Evolutionary conservation across 345 rosid species (phyloP), one percentile per base, ranked within the genome.

Genomic region (Microthlaspi erraticum): DNA sequence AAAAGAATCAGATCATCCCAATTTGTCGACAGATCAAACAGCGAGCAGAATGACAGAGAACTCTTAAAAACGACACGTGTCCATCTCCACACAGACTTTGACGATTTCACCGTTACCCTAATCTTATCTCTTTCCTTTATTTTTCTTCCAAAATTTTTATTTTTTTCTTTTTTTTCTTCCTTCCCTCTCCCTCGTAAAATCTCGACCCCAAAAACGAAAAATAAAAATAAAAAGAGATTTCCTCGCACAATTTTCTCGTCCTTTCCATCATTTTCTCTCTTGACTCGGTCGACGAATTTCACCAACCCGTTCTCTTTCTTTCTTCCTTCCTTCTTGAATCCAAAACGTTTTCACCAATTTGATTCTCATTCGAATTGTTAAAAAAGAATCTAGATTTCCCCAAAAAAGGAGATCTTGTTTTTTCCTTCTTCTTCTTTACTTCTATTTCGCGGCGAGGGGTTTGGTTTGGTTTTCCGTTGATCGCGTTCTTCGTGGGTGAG

Each of bases 31-130:
- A 72, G 66, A 83, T 64, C 75, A 74, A 45, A 51, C 14, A 44
- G 65, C 49, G 56, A 67, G 64, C 39, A 67, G 76, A 51, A 60
- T 49, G 84, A 72, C 45, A 50, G 33, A 39, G n/a, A 57, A 50
- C 3, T 66, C 36, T 23, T 23, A 54, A 3, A 33, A 59, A 65
- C 7, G 61, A 79, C 81, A 83, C 85, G 86, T 85, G 85, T 74
- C 77, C 10, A 23, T 67, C 26, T 39, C 7, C 13, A 10, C 17
- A 11, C 3, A 7, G 64, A 56, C 45, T 19, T 42, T 70, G 74
- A 63, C 81, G 72, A 71, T 70, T 70, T 71, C 82, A 60, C 75
- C 65, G 72, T 73, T 49, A 44, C 76, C 71, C 73, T 52, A 50
- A 72, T 56, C 79, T 57, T 65, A 60, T 64, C 71, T 71, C 34